phyloP scores from a whole-genome alignment of 1,284 basidiomycete species.

The Marasmius tenuissimus region DNA sequence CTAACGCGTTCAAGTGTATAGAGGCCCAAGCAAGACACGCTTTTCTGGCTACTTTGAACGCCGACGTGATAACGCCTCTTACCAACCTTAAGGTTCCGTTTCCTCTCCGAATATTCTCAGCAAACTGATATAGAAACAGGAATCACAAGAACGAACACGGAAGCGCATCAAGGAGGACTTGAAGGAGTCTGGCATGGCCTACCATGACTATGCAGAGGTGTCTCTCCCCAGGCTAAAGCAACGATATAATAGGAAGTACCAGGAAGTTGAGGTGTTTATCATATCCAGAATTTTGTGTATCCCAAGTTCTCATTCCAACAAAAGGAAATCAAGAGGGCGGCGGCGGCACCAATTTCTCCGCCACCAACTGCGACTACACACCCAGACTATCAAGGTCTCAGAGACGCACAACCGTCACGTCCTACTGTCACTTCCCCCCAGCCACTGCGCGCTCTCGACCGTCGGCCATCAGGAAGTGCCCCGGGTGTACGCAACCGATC shows the following conservation, averaged over 20 bases:
- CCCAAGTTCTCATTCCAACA: conserved; percentile 6
- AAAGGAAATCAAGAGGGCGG: conserved; percentile 64
- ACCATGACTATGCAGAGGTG: conserved; percentile 78
- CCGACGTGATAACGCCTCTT: conserved; percentile 73
- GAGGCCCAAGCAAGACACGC: conserved; percentile 84
- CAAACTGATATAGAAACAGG: conserved; percentile 39
- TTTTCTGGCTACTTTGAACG: conserved; percentile 67
- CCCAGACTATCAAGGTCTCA: conserved; percentile 35
- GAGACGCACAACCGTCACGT: conserved; percentile 30
- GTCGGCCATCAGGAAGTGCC: conserved; percentile 66
- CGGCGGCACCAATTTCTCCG: conserved; percentile 32
- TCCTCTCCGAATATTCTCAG: conserved; percentile 2
- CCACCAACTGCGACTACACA: conserved; percentile 23
- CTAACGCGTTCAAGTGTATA: conserved; percentile 25
- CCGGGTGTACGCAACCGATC: conserved; percentile 61
- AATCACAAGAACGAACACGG: conserved; percentile 84
- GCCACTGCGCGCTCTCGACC: conserved; percentile 68
- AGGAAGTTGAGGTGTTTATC: conserved; percentile 72
- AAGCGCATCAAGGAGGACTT: conserved; percentile 89
- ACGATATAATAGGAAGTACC: conserved; percentile 76
- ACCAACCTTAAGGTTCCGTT: conserved; percentile 58
- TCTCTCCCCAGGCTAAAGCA: conserved; percentile 77
- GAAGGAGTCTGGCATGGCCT: conserved; percentile 70
- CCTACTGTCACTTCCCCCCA: conserved; percentile 64
- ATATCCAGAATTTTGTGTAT: neutral